Percentiles rank a stretch among this genome's conserved stretches.
Evolutionary conservation across 768 basidiomycete genomes (phyloP).

Genomic region (Floccularia luteovirens): DNA sequence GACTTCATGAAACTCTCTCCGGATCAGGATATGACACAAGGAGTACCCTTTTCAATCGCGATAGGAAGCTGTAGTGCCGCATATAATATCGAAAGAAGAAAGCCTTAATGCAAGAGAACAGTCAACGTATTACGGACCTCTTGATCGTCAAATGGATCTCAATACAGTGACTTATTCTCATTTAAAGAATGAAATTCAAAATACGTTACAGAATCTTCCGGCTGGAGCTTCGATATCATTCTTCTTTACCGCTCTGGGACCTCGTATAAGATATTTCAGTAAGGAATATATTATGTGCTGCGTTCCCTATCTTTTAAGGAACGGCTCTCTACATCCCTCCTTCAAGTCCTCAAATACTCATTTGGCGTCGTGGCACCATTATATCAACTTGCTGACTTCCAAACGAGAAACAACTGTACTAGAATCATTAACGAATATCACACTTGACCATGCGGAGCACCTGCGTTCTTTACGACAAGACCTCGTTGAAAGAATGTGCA

Average conservation of each 20-base stretch:
- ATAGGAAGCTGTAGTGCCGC: no score
- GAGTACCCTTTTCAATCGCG: no score
- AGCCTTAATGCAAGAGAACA: no score
- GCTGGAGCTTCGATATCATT: conserved; percentile 12
- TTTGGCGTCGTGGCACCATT: conserved; percentile 24
- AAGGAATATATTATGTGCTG: conserved; percentile 30
- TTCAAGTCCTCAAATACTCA: conserved; percentile 29
- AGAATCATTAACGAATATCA: conserved; percentile 30
- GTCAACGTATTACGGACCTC: not conserved
- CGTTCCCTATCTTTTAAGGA: conserved; percentile 32
- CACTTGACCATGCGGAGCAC: conserved; percentile 19
- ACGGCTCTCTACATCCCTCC: conserved; percentile 8
- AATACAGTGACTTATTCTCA: conserved; percentile 10
- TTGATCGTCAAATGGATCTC: not conserved
- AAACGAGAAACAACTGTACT: conserved; percentile 18
- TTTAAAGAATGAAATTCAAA: conserved; percentile 13
- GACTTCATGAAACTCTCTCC: not conserved
- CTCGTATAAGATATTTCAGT: conserved; percentile 23
- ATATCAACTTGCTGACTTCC: conserved; percentile 27
- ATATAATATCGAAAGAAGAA: no score
- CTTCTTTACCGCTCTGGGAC: conserved; percentile 29
- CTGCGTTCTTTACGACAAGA: conserved; percentile 15
- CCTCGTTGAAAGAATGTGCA: conserved; percentile 17
- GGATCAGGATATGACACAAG: not conserved
- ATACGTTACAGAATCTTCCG: conserved; percentile 13